phyloP scores from a whole-genome alignment of 306 rosid genomes.

The Prunus salicina region DNA sequence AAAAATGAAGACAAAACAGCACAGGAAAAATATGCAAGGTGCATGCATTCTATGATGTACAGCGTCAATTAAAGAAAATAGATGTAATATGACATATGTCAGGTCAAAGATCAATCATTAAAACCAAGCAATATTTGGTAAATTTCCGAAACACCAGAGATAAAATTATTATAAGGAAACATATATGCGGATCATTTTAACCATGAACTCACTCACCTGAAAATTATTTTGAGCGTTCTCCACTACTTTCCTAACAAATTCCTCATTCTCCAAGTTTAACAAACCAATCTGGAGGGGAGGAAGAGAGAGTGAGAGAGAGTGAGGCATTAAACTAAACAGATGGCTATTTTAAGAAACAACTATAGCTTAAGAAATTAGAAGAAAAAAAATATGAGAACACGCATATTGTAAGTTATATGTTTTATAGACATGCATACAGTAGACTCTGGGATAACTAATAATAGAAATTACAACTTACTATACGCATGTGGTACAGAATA shows the following conservation, averaged over 20 bases:
- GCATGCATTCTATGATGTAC: not conserved
- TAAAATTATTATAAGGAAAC: slow-evolving; percentile 18
- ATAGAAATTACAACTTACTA: not conserved
- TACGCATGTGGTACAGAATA: not conserved
- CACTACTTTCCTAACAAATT: slow-evolving; percentile 61
- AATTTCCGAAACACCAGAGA: not conserved
- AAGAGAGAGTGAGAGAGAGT: too few relatives aligned
- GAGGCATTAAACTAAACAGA: not conserved
- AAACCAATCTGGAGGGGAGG: slow-evolving; percentile 65
- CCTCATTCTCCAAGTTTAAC: slow-evolving; percentile 84
- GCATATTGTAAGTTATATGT: not conserved
- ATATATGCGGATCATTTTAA: slow-evolving; percentile 9
- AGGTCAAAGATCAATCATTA: not conserved
- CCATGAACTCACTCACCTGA: slow-evolving; percentile 59
- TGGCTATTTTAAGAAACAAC: not conserved
- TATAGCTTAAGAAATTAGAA: not conserved
- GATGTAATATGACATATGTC: not conserved
- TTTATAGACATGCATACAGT: too few relatives aligned
- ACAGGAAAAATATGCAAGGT: not conserved
- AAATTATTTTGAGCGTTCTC: slow-evolving; percentile 56
- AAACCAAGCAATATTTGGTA: not conserved
- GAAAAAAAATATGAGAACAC: too few relatives aligned
- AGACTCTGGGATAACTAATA: too few relatives aligned
- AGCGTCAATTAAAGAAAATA: not conserved
- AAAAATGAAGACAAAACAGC: not conserved